A percentile compares a stretch with the other conserved stretches of the same genome.
Conservation (phyloP, 495 filamentous ascomycete genomes). For the Lasiosphaeris hirsuta region DNA sequence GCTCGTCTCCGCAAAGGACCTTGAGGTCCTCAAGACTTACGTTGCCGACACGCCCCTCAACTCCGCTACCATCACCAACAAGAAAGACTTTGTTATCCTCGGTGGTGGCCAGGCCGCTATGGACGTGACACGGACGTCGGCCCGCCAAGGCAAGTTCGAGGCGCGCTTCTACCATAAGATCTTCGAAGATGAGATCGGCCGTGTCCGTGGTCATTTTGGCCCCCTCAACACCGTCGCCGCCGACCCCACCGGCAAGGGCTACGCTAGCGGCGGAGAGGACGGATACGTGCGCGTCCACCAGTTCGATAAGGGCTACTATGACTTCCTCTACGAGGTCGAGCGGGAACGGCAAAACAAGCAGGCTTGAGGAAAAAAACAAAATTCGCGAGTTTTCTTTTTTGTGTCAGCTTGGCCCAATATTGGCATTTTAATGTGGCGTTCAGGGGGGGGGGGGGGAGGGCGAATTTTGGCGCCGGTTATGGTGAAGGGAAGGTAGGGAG, state of each 20-base stretch:
- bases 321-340: constrained; percentile 99
- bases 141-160: constrained; percentile 96
- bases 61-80: constrained; percentile 85
- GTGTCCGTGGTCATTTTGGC: constrained; percentile 95
- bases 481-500: not conserved
- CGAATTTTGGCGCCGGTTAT: constrained; percentile 18
- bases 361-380: constrained; percentile 5
- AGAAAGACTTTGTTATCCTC: constrained; percentile 95
- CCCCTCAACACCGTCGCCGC: constrained; percentile 79
- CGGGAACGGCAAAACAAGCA: constrained; percentile 47
- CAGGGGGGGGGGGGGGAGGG: too few relatives aligned
- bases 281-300: constrained; percentile 98
- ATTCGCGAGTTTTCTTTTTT: not conserved
- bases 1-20: constrained; percentile 76
- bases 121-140: constrained; percentile 95
- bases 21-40: constrained; percentile 91
- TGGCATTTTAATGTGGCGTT: constrained; percentile 27
- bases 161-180: constrained; percentile 98
- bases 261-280: constrained; percentile 93
- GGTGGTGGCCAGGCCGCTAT: constrained; percentile 97
- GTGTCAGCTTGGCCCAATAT: not conserved
- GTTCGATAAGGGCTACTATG: constrained; percentile 97
- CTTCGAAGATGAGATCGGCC: constrained; percentile 96
- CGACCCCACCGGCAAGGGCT: constrained; percentile 84
- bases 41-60: constrained; percentile 92